These are phyloP conservation scores for Aureobasidium sp. DNA, from an alignment of 2,329 filamentous ascomycete genomes.

Conservation along the genomic window DNA sequence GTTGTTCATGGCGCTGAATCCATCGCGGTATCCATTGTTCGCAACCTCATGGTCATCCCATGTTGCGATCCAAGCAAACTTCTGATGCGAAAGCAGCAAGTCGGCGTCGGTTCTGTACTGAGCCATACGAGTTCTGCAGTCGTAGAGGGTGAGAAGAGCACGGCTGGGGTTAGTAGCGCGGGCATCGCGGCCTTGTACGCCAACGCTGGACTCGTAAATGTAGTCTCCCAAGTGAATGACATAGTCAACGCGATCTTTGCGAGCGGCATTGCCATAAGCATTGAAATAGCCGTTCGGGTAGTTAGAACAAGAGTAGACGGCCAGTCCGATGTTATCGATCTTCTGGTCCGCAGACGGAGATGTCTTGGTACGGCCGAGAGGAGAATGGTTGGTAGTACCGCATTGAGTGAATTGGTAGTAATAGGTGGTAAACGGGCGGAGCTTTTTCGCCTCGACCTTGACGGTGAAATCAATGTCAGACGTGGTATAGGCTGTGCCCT, in stretches of 20 bases:
- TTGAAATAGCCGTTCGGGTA: slow-evolving; percentile 48
- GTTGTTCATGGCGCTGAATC: slow-evolving; percentile 55
- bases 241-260: slow-evolving; percentile 42
- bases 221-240: slow-evolving; percentile 47
- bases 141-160: slow-evolving; percentile 47
- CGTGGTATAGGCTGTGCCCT: slow-evolving; percentile 59
- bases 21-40: slow-evolving; percentile 60
- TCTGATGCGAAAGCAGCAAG: slow-evolving; percentile 47
- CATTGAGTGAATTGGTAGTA: slow-evolving; percentile 67
- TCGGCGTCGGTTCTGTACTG: slow-evolving; percentile 57
- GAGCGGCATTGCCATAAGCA: slow-evolving; percentile 31
- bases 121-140: slow-evolving; percentile 53
- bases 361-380: slow-evolving; percentile 64
- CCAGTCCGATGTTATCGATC: slow-evolving; percentile 53
- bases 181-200: slow-evolving; percentile 42
- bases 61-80: slow-evolving; percentile 56
- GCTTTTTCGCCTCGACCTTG: slow-evolving; percentile 60
- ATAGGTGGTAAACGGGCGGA: slow-evolving; percentile 59
- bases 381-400: slow-evolving; percentile 52
- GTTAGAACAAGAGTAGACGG: slow-evolving; percentile 66
- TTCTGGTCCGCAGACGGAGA: slow-evolving; percentile 53
- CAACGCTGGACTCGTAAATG: slow-evolving; percentile 55
- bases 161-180: slow-evolving; percentile 48
- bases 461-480: slow-evolving; percentile 70
- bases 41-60: slow-evolving; percentile 61